Percentiles rank a stretch among this genome's conserved stretches.
Conservation (phyloP, 371 early-diverging fungal species). For the Encephalitozoon romaleae region DNA sequence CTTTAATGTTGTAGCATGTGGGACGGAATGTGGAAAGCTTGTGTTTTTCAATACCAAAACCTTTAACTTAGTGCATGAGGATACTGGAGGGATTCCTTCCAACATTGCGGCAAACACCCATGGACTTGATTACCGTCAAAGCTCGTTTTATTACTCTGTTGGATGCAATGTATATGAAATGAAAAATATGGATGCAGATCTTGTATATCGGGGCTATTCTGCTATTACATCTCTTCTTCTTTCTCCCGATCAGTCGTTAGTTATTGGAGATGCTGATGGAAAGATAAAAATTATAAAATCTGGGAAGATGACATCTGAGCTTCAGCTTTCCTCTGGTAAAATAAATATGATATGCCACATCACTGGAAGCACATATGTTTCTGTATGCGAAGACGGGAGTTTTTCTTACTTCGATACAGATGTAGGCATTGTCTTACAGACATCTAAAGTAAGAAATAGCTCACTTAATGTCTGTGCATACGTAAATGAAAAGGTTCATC, state of each 20-base stretch:
- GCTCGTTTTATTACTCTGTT: slow-evolving; percentile 12
- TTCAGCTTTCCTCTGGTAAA: background rate
- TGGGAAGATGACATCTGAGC: background rate
- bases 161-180: slow-evolving; percentile 1
- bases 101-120: background rate
- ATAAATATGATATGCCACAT: slow-evolving; percentile 17
- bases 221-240: background rate
- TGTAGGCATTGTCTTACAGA: slow-evolving; percentile 8
- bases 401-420: slow-evolving; percentile 12
- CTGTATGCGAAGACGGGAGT: slow-evolving; percentile 5
- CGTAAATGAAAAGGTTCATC: slow-evolving; percentile 19
- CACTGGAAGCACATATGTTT: slow-evolving; percentile 4
- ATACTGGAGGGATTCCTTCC: background rate
- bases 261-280: slow-evolving; percentile 14
- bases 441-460: slow-evolving; percentile 3
- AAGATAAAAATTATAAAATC: background rate
- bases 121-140: background rate
- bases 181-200: background rate
- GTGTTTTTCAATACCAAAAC: slow-evolving; percentile 15
- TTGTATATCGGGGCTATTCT: background rate
- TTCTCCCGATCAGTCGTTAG: background rate
- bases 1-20: slow-evolving; percentile 9
- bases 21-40: slow-evolving; percentile 12
- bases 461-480: slow-evolving; percentile 3
- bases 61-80: background rate